These are phyloP conservation scores for Tylopilus intermedius DNA, from an alignment of 768 basidiomycete species.

Conservation along the genomic window DNA sequence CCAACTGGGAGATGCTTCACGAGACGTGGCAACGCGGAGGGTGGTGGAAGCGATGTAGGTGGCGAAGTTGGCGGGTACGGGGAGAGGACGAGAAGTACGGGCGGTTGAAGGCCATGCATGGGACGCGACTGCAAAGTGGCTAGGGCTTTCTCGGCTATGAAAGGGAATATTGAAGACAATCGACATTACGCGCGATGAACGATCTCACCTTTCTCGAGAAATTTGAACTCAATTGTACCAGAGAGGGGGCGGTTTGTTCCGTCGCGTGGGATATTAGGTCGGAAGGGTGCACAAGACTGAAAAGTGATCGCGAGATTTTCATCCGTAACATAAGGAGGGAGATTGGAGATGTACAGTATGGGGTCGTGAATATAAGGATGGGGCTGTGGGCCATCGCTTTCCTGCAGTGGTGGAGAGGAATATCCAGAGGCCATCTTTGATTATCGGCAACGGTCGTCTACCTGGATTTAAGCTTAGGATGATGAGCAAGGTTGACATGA, in stretches of 20 bases:
- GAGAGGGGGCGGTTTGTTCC: constrained; percentile 45
- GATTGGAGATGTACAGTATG: constrained; percentile 71
- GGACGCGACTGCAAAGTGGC: constrained; percentile 76
- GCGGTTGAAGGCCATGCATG: constrained; percentile 55
- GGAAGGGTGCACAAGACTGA: constrained; percentile 72
- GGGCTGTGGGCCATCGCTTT: constrained; percentile 34
- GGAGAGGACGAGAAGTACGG: constrained; percentile 64
- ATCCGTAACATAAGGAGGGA: constrained; percentile 70
- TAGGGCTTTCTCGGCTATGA: constrained; percentile 79
- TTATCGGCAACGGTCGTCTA: constrained; percentile 26
- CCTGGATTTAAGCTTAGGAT: constrained; percentile 5
- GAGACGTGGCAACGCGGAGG: constrained; percentile 71
- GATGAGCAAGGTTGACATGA: not conserved
- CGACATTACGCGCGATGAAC: constrained; percentile 7
- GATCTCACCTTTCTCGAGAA: constrained; percentile 67
- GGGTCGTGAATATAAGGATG: constrained; percentile 87
- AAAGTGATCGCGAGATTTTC: constrained; percentile 73
- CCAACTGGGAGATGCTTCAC: constrained; percentile 77
- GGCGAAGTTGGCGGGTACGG: constrained; percentile 80
- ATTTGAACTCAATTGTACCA: constrained; percentile 83
- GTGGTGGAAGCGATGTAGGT: constrained; percentile 69
- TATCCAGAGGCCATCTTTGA: constrained; percentile 36
- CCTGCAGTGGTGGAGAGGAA: constrained; percentile 29
- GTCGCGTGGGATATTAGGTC: constrained; percentile 71
- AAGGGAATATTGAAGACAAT: constrained; percentile 5